phyloP scores from a whole-genome alignment of 2,329 filamentous ascomycete species.

The Microsporum canis region DNA sequence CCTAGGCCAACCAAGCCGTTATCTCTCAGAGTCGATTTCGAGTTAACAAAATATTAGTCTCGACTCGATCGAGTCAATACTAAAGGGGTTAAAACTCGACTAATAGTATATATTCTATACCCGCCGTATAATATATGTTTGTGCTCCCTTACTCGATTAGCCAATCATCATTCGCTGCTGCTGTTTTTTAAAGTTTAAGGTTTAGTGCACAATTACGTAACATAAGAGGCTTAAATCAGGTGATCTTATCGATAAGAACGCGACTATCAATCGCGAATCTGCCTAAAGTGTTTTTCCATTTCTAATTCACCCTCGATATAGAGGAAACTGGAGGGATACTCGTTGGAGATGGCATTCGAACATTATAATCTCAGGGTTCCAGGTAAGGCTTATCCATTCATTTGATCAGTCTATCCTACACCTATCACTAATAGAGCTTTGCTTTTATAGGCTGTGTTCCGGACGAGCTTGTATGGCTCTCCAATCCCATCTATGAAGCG shows the following conservation, averaged over 20 bases:
- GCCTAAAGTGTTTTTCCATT: neutral
- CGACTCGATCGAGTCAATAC: no score
- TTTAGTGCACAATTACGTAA: no score
- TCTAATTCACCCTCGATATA: neutral
- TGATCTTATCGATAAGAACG: neutral
- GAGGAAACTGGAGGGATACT: neutral
- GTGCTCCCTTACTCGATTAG: no score
- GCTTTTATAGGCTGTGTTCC: neutral
- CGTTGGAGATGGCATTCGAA: neutral
- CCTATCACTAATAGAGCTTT: neutral
- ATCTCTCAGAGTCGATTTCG: neutral
- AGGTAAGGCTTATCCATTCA: neutral
- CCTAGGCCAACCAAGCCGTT: neutral
- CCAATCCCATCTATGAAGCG: neutral
- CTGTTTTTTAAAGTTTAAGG: no score
- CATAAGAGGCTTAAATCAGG: no score
- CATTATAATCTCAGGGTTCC: neutral
- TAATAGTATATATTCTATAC: no score
- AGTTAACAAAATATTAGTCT: no score
- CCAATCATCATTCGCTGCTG: no score
- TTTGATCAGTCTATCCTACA: neutral
- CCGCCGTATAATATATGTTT: no score
- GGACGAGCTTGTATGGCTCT: neutral
- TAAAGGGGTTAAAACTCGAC: no score
- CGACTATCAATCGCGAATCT: neutral